Percentiles rank a stretch among this genome's conserved stretches.
These are phyloP conservation scores for Dictyostelium capitatum DNA, from an alignment of 78 protist genomes.

Conservation along the genomic window DNA sequence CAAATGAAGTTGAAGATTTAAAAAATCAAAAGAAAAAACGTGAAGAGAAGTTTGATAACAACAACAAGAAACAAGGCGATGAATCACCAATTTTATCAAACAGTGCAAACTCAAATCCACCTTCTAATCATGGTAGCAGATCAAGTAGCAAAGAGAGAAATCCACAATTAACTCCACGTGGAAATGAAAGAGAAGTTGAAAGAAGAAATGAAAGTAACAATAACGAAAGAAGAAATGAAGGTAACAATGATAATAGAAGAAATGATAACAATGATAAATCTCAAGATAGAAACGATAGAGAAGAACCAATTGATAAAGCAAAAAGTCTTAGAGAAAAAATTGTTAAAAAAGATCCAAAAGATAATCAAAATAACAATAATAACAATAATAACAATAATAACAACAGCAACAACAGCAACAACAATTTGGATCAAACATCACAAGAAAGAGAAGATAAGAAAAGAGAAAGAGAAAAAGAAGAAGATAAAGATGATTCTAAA, in stretches of 20 bases:
- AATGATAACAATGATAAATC: not conserved
- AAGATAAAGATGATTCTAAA: not conserved
- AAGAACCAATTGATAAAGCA: not conserved
- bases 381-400: not conserved
- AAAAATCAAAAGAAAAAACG: constrained; percentile 12
- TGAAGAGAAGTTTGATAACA: constrained; percentile 7
- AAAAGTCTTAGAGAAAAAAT: not conserved
- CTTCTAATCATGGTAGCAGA: not conserved
- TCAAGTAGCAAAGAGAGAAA: constrained; percentile 4
- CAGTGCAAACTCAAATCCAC: not conserved
- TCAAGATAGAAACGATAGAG: not conserved
- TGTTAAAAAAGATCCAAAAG: not conserved
- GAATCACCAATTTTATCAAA: not conserved
- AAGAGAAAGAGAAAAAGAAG: constrained; percentile 7
- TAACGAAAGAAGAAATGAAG: not conserved
- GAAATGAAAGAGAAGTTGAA: not conserved
- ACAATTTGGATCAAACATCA: not conserved
- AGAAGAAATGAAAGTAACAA: not conserved
- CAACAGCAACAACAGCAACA: not conserved
- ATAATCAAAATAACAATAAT: not conserved
- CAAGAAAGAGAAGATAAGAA: constrained; percentile 20
- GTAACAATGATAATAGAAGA: not conserved
- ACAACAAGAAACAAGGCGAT: not conserved
- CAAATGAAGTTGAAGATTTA: not conserved
- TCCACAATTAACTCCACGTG: constrained; percentile 7